A percentile compares a stretch with the other conserved stretches of the same genome.
Conservation (phyloP, 352 stramenopile genomes). For the Globisporangium sylvaticum region DNA sequence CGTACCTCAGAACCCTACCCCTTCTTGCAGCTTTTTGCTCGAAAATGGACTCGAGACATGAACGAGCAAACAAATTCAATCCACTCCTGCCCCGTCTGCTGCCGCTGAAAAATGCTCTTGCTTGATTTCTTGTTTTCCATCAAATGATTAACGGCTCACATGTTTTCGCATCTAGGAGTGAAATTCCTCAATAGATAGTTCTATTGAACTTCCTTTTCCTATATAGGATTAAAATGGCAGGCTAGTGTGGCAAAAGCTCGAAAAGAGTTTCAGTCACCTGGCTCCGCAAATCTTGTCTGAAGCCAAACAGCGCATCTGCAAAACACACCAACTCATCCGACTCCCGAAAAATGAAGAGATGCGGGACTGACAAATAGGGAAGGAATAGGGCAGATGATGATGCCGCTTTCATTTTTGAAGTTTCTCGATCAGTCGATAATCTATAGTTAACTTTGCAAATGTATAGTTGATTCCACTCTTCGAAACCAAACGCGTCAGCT, state of each 20-base stretch:
- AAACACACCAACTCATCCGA: not conserved
- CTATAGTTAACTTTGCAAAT: not conserved
- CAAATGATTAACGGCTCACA: too few species aligned
- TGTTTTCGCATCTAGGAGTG: too few species aligned
- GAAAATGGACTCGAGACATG: conserved; percentile 1
- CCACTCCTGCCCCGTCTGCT: conserved; percentile 4
- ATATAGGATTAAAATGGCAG: too few species aligned
- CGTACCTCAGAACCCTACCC: not conserved
- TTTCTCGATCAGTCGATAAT: not conserved
- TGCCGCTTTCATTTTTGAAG: not conserved
- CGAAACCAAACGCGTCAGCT: not conserved
- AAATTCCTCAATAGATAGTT: too few species aligned
- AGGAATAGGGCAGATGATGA: not conserved
- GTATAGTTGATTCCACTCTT: not conserved
- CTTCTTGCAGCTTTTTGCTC: not conserved
- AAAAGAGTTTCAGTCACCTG: not conserved
- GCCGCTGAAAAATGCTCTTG: not conserved
- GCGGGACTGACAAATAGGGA: not conserved
- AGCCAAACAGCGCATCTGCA: not conserved
- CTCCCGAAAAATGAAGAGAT: not conserved
- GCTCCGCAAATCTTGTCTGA: not conserved
- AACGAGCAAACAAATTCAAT: not conserved
- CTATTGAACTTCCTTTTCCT: too few species aligned
- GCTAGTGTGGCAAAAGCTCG: too few species aligned
- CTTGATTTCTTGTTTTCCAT: too few species aligned